Evolutionary conservation across 108 stramenopile genomes (phyloP), one percentile per base, ranked within the genome.

Genomic region (Nannochloropsis gaditana): DNA sequence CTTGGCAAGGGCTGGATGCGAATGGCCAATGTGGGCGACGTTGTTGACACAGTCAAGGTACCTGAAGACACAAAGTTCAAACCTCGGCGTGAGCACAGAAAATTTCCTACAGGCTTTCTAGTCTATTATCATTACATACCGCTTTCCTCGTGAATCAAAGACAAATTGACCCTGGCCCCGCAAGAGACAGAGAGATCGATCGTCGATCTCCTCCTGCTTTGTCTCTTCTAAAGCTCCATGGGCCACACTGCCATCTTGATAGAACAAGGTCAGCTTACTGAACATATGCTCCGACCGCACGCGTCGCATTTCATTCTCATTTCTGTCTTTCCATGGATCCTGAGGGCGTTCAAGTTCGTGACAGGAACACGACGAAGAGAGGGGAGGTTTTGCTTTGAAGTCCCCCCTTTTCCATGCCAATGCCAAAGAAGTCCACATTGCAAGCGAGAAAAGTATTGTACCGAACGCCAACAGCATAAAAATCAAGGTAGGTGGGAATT

Each of bases 1-100:
- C 59, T 73, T 15, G 59, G n/a, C 59, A 73, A 73, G 59, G 59
- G 8, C 59, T 73, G 93, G 94, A 85, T 96, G 92, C 8, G 84
- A 82, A 85, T 96, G 96, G 0, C 97, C 97, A 9, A 93, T 90
- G 83, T 95, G 94, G 79, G 93, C 92, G 10, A 96, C 96, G 92
- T 98, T 96, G 91, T 96, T 97, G 21, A 95, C 91, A 0, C 94
- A 95, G 85, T 97, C 96, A 82, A 97, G 91, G 85, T 94, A 96
- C 41, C 59, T 73, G 59, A 2, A 31, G 31, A 31, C 31, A 31
- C 31, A 31, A 31, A 31, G 31, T 31, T 31, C 31, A 31, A 31
- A 31, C 31, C 31, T 31, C 31, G 31, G 31, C 31, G 31, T 31
- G 31, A 31, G 31, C 31, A 31, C 31, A 31, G 1, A 31, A 31